phyloP scores from a whole-genome alignment of 805 yeast genomes.

The Cyberlindnera subsufficiens region DNA sequence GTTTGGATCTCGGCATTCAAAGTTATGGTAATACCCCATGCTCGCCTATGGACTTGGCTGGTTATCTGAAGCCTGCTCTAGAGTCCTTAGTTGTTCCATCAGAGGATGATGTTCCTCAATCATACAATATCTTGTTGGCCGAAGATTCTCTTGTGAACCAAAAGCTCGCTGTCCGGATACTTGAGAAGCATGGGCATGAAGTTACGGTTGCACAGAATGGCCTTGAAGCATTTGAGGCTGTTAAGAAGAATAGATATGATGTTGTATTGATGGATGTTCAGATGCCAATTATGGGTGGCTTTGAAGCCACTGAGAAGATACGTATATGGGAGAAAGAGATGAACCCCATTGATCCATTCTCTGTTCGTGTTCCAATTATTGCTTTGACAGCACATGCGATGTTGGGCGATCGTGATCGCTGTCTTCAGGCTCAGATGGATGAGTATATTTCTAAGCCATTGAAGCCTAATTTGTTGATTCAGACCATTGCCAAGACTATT shows the following conservation, averaged over 20 bases:
- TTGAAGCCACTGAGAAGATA: slow-evolving; percentile 82
- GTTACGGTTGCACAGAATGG: slow-evolving; percentile 88
- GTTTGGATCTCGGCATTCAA: slow-evolving; percentile 81
- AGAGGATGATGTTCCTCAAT: slow-evolving; percentile 70
- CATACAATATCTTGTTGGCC: slow-evolving; percentile 71
- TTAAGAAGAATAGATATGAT: slow-evolving; percentile 61
- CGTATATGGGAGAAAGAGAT: slow-evolving; percentile 84
- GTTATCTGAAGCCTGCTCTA: slow-evolving; percentile 77
- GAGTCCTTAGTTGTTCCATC: slow-evolving; percentile 78
- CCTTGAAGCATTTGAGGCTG: slow-evolving; percentile 72
- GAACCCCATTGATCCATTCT: slow-evolving; percentile 61
- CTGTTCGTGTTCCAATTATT: slow-evolving; percentile 79
- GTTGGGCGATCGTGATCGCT: slow-evolving; percentile 87
- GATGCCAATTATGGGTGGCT: slow-evolving; percentile 95
- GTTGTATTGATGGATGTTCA: slow-evolving; percentile 90
- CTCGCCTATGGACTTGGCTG: slow-evolving; percentile 72
- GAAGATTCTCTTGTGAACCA: slow-evolving; percentile 87
- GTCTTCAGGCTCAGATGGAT: slow-evolving; percentile 87
- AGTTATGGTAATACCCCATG: slow-evolving; percentile 89
- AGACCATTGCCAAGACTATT: slow-evolving; percentile 79
- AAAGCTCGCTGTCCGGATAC: slow-evolving; percentile 76
- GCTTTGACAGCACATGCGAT: slow-evolving; percentile 92
- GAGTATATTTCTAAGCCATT: slow-evolving; percentile 85
- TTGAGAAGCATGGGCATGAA: slow-evolving; percentile 80
- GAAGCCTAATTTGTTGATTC: slow-evolving; percentile 76